These are phyloP conservation scores for Mallotus nudiflorus DNA, from an alignment of 345 rosid genomes.

Conservation along the genomic window DNA sequence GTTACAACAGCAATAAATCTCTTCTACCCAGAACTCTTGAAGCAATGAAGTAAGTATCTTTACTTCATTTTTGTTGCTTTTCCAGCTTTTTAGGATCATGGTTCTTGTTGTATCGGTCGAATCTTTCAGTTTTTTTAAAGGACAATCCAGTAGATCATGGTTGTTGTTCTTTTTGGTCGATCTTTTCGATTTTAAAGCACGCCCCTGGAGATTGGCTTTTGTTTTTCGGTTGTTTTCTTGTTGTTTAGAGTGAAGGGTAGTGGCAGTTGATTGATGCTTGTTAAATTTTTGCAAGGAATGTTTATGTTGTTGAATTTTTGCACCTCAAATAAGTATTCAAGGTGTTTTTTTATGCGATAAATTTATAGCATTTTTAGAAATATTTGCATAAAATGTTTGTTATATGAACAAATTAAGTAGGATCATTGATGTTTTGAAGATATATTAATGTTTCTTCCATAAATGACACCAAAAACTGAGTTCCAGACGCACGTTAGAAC, in stretches of 20 bases:
- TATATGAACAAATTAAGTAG: not conserved
- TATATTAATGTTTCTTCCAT: not conserved
- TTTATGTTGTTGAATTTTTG: not conserved
- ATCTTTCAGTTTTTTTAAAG: not conserved
- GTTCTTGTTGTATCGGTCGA: not conserved
- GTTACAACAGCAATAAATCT: constrained; percentile 15
- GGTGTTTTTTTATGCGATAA: not conserved
- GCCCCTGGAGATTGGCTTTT: no score
- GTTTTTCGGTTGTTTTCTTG: not conserved
- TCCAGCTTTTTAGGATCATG: not conserved
- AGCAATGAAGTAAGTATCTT: constrained; percentile 54
- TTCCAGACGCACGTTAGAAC: not conserved
- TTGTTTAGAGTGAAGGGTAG: not conserved
- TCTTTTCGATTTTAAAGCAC: no score
- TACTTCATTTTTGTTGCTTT: not conserved
- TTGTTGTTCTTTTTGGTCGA: no score
- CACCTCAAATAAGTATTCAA: not conserved
- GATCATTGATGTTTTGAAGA: not conserved
- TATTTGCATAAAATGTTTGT: not conserved
- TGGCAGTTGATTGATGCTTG: no score
- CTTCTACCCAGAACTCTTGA: constrained; percentile 38
- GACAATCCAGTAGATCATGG: no score
- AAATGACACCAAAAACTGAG: not conserved
- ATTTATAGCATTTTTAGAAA: not conserved
- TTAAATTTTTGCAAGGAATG: not conserved